Base-by-base conservation (phyloP, 495 filamentous ascomycete species). In the Schizothecium vesticola region DNA sequence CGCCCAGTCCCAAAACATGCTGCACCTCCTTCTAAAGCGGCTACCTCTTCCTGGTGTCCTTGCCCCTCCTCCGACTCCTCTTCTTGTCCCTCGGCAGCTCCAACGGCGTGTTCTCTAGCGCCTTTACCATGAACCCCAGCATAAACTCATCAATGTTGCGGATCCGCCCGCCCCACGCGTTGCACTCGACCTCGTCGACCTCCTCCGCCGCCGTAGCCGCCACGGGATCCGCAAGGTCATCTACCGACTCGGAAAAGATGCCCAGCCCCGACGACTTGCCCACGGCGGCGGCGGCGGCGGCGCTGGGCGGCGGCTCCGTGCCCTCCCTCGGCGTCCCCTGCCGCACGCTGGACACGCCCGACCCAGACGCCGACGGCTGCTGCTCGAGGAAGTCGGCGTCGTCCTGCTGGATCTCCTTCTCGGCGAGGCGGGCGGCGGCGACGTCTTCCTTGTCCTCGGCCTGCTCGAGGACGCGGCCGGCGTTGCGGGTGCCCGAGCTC, bases 361-460 rank as follows among this genome's bases (percentile, higher is more conserved):
- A 79, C 33, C 22, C 58, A n/a, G 73, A 70, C n/a, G 65, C 77
- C n/a, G 84, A 80, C 9, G 80, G 80, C 61, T 86, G 88, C 71
- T 87, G 88, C 72, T 97, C 95, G n/a, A 88, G 88, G 73, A 98
- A 98, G 72, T 99, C 95, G 1, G 87, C 92, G 33, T 92, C 93
- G 68, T 98, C 95, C 59, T 91, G 89, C 73, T 92, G 88, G 25
- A 96, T 87, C 73, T 97, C 95, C 72, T 91, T 94, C 77, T 97
- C 90, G 0, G 94, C 94, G 24, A 91, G 86, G 67, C 90, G 89
- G 1, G 95, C 96, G 0, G 96, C 96, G 22, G 86, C 87, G 9
- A 91, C 91, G 77, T 99, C 96, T 76, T 99, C 96, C 60, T 86
- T 85, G 73, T 99, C 96, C 77, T 99, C 96, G 11, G 91, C 96